phyloP scores from a whole-genome alignment of 2,329 filamentous ascomycete species.

The Sporothrix euskadiensis region DNA sequence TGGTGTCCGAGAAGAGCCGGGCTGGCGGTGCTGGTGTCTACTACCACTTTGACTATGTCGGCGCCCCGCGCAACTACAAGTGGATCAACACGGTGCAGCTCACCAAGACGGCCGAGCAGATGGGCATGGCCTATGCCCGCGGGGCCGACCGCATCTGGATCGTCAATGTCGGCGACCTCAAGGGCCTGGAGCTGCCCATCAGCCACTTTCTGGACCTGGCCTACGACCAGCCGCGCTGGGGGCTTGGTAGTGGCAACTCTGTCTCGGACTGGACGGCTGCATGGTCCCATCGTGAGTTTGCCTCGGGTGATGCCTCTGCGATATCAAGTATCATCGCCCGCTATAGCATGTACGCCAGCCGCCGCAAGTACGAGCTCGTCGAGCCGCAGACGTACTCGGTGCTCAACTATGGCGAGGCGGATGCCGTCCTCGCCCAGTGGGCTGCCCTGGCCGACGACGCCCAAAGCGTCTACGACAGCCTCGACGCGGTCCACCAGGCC shows the following conservation, averaged over 20 bases:
- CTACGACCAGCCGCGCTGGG: slow-evolving; percentile 61
- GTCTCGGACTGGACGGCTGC: slow-evolving; percentile 55
- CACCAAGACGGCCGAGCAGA: slow-evolving; percentile 60
- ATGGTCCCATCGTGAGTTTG: slow-evolving; percentile 58
- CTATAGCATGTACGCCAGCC: slow-evolving; percentile 57
- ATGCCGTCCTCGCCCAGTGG: slow-evolving; percentile 59
- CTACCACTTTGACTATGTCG: slow-evolving; percentile 60
- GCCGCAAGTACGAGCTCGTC: slow-evolving; percentile 64
- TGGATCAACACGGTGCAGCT: slow-evolving; percentile 67
- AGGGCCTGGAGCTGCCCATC: slow-evolving; percentile 64
- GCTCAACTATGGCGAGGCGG: slow-evolving; percentile 65
- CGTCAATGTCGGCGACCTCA: slow-evolving; percentile 67
- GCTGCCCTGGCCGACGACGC: slow-evolving; percentile 53
- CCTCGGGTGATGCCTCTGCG: slow-evolving; percentile 42
- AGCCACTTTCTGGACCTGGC: slow-evolving; percentile 68
- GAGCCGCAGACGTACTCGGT: slow-evolving; percentile 60
- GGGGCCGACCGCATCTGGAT: slow-evolving; percentile 64
- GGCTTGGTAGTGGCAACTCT: slow-evolving; percentile 47
- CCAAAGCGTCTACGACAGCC: slow-evolving; percentile 55
- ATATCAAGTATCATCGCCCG: slow-evolving; percentile 55
- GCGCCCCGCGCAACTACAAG: slow-evolving; percentile 51
- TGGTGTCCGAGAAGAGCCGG: slow-evolving; percentile 59
- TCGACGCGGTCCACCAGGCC: slow-evolving; percentile 52
- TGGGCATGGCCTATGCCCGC: slow-evolving; percentile 60
- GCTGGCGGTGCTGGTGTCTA: slow-evolving; percentile 66